Percentiles rank a stretch among this genome's conserved stretches.
phyloP scores from a whole-genome alignment of 345 rosid genomes.

The Salix dunnii region DNA sequence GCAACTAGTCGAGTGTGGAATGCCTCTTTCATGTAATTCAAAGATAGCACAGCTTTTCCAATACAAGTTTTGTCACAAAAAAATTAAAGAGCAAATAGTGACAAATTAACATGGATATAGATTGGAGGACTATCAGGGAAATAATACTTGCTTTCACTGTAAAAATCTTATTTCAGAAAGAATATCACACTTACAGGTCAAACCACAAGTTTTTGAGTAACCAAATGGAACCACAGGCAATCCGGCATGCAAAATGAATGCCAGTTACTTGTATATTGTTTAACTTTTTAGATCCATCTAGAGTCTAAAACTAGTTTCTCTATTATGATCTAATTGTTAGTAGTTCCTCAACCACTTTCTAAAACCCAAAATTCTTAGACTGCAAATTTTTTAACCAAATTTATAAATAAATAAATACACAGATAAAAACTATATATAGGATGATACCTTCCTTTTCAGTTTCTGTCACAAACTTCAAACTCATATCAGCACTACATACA shows the following conservation, averaged over 20 bases:
- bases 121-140: background rate
- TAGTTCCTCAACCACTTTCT: background rate
- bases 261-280: background rate
- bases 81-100: background rate
- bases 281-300: background rate
- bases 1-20: background rate
- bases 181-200: background rate
- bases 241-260: background rate
- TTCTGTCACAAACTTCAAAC: conserved; percentile 56
- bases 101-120: background rate
- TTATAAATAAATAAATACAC: background rate
- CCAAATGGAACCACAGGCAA: background rate
- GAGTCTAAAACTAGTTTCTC: background rate
- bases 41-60: background rate
- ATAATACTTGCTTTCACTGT: background rate
- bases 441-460: conserved; percentile 57
- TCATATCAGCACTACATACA: conserved; percentile 34
- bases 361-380: background rate
- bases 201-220: background rate
- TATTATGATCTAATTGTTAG: background rate
- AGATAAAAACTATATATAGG: background rate
- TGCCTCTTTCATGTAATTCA: background rate
- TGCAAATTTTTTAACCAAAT: background rate
- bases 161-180: background rate
- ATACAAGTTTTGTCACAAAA: background rate